A percentile compares a stretch with the other conserved stretches of the same genome.
Evolutionary conservation across 495 filamentous ascomycete genomes (phyloP).

Genomic region (Daldinia caldariorum): DNA sequence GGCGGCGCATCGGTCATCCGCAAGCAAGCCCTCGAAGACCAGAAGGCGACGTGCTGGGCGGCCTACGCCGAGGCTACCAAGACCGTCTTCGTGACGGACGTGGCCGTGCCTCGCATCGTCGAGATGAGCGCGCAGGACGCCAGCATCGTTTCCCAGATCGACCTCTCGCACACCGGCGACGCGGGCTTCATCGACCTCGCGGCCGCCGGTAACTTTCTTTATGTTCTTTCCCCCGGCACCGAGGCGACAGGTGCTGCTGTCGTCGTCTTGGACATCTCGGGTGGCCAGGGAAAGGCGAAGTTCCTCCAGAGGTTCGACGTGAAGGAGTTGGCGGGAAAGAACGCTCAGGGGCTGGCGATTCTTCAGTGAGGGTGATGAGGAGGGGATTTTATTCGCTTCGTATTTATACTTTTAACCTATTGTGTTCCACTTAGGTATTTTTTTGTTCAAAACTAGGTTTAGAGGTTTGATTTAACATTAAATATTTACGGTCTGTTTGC

Average conservation of each 20-base stretch:
- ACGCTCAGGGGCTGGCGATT: conserved; percentile 50
- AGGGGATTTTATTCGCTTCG: neutral
- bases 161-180: conserved; percentile 56
- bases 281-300: conserved; percentile 48
- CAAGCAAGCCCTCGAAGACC: conserved; percentile 52
- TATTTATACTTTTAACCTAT: neutral
- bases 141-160: conserved; percentile 51
- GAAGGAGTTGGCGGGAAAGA: conserved; percentile 41
- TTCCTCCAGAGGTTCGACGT: conserved; percentile 55
- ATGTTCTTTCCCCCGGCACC: conserved; percentile 65
- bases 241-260: conserved; percentile 56
- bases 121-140: conserved; percentile 60
- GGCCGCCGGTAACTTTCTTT: conserved; percentile 62
- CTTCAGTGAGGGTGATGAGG: conserved; percentile 21
- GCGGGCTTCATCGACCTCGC: conserved; percentile 64
- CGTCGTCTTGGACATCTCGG: conserved; percentile 60
- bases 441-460: neutral
- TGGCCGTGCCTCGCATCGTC: conserved; percentile 58
- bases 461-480: neutral
- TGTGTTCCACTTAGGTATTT: neutral
- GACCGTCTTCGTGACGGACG: conserved; percentile 66
- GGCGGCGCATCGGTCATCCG: conserved; percentile 41
- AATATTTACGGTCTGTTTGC: no score
- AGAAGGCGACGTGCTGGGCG: conserved; percentile 67
- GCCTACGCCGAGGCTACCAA: conserved; percentile 52